These are phyloP conservation scores for Trifolium dubium DNA, from an alignment of 306 rosid species.

Conservation along the genomic window DNA sequence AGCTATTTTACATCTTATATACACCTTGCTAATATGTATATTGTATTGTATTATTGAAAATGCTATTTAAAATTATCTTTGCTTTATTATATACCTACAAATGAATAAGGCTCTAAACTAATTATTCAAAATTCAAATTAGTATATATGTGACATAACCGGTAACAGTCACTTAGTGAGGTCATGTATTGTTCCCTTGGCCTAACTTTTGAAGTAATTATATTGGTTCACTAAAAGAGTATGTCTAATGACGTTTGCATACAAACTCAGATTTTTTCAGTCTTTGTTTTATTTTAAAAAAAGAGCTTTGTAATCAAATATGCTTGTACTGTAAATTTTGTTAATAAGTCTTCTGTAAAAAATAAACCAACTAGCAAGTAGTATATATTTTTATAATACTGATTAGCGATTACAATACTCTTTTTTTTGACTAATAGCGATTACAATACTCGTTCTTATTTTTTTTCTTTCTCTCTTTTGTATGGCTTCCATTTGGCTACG, in stretches of 20 bases:
- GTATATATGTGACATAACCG: neutral
- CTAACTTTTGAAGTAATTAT: slow-evolving; percentile 1
- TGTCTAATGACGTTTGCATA: neutral
- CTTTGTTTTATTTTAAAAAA: neutral
- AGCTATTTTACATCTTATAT: neutral
- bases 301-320: neutral
- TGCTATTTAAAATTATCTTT: neutral
- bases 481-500: too few relatives aligned
- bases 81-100: neutral
- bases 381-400: too few relatives aligned
- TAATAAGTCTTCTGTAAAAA: too few relatives aligned
- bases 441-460: too few relatives aligned
- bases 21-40: neutral
- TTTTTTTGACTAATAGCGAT: too few relatives aligned
- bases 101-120: neutral
- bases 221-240: neutral
- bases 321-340: neutral
- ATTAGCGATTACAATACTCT: too few relatives aligned
- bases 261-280: neutral
- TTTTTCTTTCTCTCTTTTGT: too few relatives aligned
- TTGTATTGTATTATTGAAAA: neutral
- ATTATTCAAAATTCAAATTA: neutral
- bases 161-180: slow-evolving; percentile 3
- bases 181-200: slow-evolving; percentile 10
- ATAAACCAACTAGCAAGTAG: too few relatives aligned